Evolutionary conservation across 2,329 filamentous ascomycete genomes (phyloP).

Genomic region (Xylaria sp.): DNA sequence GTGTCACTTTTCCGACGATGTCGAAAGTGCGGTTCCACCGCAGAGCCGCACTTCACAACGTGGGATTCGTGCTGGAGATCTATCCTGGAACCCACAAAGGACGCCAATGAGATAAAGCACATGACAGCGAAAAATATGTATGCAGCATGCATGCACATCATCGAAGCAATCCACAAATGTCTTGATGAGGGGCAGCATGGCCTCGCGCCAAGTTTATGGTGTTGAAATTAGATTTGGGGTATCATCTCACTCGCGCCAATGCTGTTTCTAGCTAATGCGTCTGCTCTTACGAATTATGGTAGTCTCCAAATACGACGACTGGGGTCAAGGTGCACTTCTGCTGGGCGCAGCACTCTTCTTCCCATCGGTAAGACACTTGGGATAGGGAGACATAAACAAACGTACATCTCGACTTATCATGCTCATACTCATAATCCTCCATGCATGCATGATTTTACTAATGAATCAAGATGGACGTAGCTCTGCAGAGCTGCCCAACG

Average conservation of each 20-base stretch:
- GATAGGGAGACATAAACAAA: not conserved
- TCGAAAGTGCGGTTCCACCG: conserved; percentile 7
- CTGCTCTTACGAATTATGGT: not conserved
- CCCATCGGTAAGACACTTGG: conserved; percentile 8
- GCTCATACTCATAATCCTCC: conserved; percentile 7
- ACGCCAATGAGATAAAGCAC: not conserved
- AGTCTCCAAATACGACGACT: not conserved
- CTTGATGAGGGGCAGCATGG: conserved; percentile 11
- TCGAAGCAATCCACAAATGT: not conserved
- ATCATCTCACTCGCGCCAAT: not conserved
- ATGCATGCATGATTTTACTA: conserved; percentile 1
- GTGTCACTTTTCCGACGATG: not conserved
- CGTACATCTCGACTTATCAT: not conserved
- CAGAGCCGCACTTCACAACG: conserved; percentile 21
- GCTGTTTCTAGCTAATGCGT: not conserved
- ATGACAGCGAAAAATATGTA: not conserved
- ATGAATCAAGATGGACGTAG: not conserved
- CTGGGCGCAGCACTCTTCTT: conserved; percentile 7
- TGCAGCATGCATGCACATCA: conserved; percentile 14
- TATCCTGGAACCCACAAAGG: not conserved
- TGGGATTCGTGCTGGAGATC: not conserved
- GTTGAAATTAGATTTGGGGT: conserved; percentile 1
- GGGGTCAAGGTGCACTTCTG: not conserved
- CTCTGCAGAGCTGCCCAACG: conserved; percentile 24
- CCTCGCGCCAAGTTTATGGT: conserved; percentile 3